phyloP scores from a whole-genome alignment of 1,139 yeast genomes.

The Sugiyamaella neomexicana region DNA sequence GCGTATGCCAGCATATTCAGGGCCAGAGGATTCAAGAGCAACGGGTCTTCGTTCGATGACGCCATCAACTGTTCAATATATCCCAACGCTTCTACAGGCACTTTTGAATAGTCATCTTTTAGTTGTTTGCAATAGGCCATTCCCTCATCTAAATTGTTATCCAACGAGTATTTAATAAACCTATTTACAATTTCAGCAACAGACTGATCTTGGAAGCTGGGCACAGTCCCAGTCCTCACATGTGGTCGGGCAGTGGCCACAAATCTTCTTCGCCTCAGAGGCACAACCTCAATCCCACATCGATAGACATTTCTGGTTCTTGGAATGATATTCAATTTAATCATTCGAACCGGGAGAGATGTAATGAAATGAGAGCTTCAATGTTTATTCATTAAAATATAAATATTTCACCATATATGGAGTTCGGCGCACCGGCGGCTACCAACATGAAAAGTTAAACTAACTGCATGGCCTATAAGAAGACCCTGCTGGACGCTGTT shows the following conservation, averaged over 20 bases:
- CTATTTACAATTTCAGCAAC: not conserved
- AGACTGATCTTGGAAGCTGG: not conserved
- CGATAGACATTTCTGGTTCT: not conserved
- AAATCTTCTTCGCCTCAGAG: not conserved
- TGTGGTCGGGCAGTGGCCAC: not conserved
- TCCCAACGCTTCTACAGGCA: conserved; percentile 8
- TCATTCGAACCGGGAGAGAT: not conserved
- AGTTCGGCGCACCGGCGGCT: conserved; percentile 2
- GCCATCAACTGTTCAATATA: not conserved
- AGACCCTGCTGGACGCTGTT: not conserved
- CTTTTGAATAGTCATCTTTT: not conserved
- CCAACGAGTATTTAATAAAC: not conserved
- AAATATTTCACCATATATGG: not conserved
- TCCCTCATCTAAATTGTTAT: not conserved
- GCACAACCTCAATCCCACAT: not conserved
- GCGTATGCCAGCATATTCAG: conserved; percentile 8
- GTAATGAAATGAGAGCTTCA: no score
- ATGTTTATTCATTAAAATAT: no score
- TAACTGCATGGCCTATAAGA: not conserved
- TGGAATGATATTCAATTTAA: not conserved
- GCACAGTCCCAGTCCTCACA: not conserved
- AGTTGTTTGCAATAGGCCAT: conserved; percentile 1
- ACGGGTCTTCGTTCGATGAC: not conserved
- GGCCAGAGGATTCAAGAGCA: not conserved
- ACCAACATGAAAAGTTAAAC: not conserved